Conservation (phyloP, 768 basidiomycete genomes). For the Amylocystis lapponica region DNA sequence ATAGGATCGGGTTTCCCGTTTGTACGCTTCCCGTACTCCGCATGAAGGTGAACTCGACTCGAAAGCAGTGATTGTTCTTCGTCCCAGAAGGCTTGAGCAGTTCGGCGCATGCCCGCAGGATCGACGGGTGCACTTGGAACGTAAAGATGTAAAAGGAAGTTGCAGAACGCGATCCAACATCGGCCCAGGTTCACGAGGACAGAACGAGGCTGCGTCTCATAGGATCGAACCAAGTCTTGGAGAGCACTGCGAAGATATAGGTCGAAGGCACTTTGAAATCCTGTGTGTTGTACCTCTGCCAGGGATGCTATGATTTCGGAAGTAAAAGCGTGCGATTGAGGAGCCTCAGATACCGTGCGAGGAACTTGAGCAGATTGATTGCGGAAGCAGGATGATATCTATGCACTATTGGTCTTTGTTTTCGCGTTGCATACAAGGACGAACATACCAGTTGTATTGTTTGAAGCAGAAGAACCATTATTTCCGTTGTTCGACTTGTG, state of each 20-base stretch:
- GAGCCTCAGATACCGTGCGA: too few relatives aligned
- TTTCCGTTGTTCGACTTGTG: slow-evolving; percentile 2
- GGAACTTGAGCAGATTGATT: too few relatives aligned
- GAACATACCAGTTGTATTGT: slow-evolving; percentile 8
- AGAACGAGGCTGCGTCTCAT: background rate
- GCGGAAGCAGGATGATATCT: too few relatives aligned
- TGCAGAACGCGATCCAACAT: slow-evolving; percentile 57
- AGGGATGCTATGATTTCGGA: too few relatives aligned
- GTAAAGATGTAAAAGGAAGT: slow-evolving; percentile 60
- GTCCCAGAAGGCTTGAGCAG: slow-evolving; percentile 37
- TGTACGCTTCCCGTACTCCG: slow-evolving; percentile 44
- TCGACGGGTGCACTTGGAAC: slow-evolving; percentile 85
- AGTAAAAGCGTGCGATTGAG: too few relatives aligned
- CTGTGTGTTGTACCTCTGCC: too few relatives aligned
- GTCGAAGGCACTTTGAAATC: too few relatives aligned
- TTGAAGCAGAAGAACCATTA: slow-evolving; percentile 5
- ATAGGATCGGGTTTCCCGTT: too few relatives aligned
- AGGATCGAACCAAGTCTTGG: too few relatives aligned
- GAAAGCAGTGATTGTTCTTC: slow-evolving; percentile 35
- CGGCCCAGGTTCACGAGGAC: slow-evolving; percentile 27
- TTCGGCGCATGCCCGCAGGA: slow-evolving; percentile 64
- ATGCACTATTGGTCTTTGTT: too few relatives aligned
- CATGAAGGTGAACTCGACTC: slow-evolving; percentile 50
- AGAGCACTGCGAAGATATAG: too few relatives aligned
- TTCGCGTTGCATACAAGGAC: too few relatives aligned